phyloP scores from a whole-genome alignment of 306 rosid species.

The Pachyrhizus erosus region DNA sequence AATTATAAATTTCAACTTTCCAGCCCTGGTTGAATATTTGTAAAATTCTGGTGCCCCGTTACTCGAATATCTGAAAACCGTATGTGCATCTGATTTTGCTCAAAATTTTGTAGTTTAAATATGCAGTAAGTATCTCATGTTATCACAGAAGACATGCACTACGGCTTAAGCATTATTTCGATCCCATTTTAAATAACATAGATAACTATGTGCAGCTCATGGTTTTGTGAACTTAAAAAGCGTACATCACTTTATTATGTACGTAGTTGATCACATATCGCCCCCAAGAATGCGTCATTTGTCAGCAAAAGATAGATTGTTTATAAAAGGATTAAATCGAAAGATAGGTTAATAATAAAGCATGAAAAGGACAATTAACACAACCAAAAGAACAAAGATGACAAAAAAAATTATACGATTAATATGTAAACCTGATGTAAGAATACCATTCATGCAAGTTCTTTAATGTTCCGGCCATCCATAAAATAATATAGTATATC shows the following conservation, averaged over 20 bases:
- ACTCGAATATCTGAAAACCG: not conserved
- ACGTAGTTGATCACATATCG: not conserved
- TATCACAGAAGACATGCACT: not conserved
- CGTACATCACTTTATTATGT: not conserved
- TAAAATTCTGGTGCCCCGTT: not conserved
- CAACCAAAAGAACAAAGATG: not conserved
- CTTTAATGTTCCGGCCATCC: not conserved
- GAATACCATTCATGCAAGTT: slow-evolving; percentile 29
- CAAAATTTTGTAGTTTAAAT: not conserved
- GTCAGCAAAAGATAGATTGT: not conserved
- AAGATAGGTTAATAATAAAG: not conserved
- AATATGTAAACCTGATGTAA: not conserved
- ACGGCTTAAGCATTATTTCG: not conserved
- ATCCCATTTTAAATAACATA: not conserved
- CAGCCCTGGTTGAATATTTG: not conserved
- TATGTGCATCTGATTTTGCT: not conserved
- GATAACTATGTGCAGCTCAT: not conserved
- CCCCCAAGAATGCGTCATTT: not conserved
- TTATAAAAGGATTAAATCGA: not conserved
- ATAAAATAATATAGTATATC: not conserved
- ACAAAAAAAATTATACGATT: not conserved
- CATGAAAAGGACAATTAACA: not conserved
- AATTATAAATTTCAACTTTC: not conserved
- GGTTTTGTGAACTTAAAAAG: not conserved
- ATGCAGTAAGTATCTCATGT: not conserved